Base-by-base conservation (phyloP, 805 yeast species). In the Metschnikowia amazonensis region DNA sequence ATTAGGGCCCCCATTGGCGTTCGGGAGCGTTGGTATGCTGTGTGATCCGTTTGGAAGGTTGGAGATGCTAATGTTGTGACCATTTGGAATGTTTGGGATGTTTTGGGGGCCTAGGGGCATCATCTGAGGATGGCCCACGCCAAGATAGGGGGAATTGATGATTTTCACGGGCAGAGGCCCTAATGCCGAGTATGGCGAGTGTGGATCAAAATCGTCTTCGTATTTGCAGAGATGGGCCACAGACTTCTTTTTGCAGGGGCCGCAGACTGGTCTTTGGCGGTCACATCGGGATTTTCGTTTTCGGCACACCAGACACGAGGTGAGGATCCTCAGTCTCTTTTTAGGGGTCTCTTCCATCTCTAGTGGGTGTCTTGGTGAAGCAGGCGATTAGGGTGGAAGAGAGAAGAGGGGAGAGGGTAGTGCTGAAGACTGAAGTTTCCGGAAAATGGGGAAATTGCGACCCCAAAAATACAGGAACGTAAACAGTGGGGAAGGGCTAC, bases 251-350 rank as follows among this genome's bases (percentile, higher is more conserved):
- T 59, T 59, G 52, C 76, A 71, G 16, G 69, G 53, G 13, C 76
- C 76, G 54, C 76, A 71, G 7, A 69, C 63, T 8, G 76, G 75
- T 45, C 63, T 62, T 8, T 61, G 65, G 33, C 75, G 53, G 55
- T 71, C 76, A 59, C 76, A 71, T 47, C 63, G 65, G 39, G 70
- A 62, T 53, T 71, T 71, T 33, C 75, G 55, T 50, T 69, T 69
- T 24, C 76, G 64, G 51, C 76, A 71, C 16, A 71, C 73, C 41
- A 70, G 66, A 48, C 76, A 71, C 29, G 73, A 67, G 5, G 74
- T 66, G 17, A 74, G 73, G n/a, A 67, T 55, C 39, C 75, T 56
- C 51, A 64, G 64, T 41, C 75, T 58, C 47, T 70, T 71, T 48
- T 61, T 65, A 25, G 37, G 42, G 16, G 34, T 39, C 23, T 39